Evolutionary conservation across 129 eudicot species (phyloP).

Genomic region (Escallonia herrerae): DNA sequence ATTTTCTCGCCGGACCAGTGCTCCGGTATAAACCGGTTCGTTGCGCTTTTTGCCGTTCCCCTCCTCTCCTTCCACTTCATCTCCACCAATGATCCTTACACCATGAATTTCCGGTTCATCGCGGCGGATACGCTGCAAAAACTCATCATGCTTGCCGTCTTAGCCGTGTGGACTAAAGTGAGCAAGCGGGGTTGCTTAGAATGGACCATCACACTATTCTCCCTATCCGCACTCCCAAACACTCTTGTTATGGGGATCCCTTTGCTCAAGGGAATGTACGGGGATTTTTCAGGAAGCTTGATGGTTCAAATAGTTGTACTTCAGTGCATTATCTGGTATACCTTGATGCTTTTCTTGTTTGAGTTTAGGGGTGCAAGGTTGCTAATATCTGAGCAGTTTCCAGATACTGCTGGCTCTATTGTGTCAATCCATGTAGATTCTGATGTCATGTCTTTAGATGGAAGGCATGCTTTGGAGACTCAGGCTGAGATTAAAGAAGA

Average conservation of each 20-base stretch:
- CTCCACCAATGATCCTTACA: slow-evolving; percentile 60
- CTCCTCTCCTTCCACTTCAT: slow-evolving; percentile 81
- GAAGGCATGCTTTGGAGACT: slow-evolving; percentile 66
- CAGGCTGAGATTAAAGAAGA: slow-evolving; percentile 69
- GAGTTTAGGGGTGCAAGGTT: slow-evolving; percentile 74
- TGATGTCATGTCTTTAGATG: slow-evolving; percentile 76
- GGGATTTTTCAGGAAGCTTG: slow-evolving; percentile 56
- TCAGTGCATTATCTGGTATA: slow-evolving; percentile 86
- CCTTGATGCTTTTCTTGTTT: slow-evolving; percentile 71
- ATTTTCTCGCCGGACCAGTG: slow-evolving; percentile 84
- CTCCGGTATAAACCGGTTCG: slow-evolving; percentile 82
- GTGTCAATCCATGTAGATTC: slow-evolving; percentile 82
- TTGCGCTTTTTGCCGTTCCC: slow-evolving; percentile 78
- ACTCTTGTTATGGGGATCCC: slow-evolving; percentile 87
- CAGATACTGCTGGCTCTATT: slow-evolving; percentile 68
- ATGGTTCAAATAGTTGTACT: slow-evolving; percentile 87
- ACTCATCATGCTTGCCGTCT: slow-evolving; percentile 40
- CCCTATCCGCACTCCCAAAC: slow-evolving; percentile 70
- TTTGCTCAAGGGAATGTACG: slow-evolving; percentile 73
- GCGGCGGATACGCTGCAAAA: slow-evolving; percentile 87
- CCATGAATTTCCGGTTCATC: slow-evolving; percentile 68
- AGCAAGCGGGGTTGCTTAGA: slow-evolving; percentile 54
- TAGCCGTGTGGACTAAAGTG: slow-evolving; percentile 50
- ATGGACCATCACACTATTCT: slow-evolving; percentile 73
- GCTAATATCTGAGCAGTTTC: slow-evolving; percentile 76